Evolutionary conservation across 2,329 filamentous ascomycete genomes (phyloP), one percentile per base, ranked within the genome.

Genomic region (Xylariaceae sp.): DNA sequence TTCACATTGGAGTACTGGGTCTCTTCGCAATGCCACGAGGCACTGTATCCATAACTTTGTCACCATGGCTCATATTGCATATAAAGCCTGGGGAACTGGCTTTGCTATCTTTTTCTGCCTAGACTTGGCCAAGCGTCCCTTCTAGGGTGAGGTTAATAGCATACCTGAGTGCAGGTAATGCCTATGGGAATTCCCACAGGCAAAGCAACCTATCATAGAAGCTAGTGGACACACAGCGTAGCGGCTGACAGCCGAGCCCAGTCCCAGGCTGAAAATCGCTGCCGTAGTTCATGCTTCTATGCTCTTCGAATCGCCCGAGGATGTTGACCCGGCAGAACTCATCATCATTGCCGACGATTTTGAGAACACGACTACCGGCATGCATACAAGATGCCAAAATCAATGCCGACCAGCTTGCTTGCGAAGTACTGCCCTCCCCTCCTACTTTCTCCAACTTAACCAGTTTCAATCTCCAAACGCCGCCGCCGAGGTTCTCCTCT

Each of bases 301-400:
- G 91, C 67, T 92, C 88, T 62, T 89, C 87, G 65, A 95, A 95
- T 50, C 78, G 80, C 0, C 80, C 85, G 46, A 91, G 62, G 1
- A 92, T 76, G 43, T 79, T 74, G 54, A 94, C 85, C 1, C 65
- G 66, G 80, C 86, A 90, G 19, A 53, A 72, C 56, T 58, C 70
- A 1, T 71, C 64, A 1, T 68, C 66, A 31, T 62, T 56, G 30
- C 72, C 67, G 7, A 62, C 57, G 19, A 83, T 64, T 40, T 76
- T 72, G 5, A 87, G 65, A n/a, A 97, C 72, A 51, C 86, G 81
- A 7, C 83, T 79, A 0, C 94, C 94, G 2, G 88, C 89, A 73
- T 96, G 88, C 92, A 97, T 97, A 67, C 94, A 96, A 45, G 90
- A 95, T 12, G 86, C 91, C 41, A 96, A 74, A n/a, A 95, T 72